Evolutionary conservation across 495 filamentous ascomycete genomes (phyloP).

Genomic region (Hyaloscypha finlandica): DNA sequence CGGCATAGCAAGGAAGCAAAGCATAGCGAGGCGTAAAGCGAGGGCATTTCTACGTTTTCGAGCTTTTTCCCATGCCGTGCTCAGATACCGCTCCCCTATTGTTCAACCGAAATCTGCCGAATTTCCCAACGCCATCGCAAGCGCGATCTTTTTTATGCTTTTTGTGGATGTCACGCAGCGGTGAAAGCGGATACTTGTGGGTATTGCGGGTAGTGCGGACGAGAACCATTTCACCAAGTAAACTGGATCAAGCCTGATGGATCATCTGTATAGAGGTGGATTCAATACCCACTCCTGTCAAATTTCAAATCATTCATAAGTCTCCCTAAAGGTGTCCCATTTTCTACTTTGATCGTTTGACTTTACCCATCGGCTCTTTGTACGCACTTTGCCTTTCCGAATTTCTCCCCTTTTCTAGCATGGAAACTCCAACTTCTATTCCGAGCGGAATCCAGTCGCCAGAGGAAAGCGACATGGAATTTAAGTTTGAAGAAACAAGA

Average conservation of each 20-base stretch:
- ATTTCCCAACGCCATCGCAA: neutral
- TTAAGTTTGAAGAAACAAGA: neutral
- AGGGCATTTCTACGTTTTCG: neutral
- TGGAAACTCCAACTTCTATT: neutral
- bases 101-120: neutral
- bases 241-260: neutral
- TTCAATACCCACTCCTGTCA: neutral
- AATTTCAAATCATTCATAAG: neutral
- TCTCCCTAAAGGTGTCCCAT: neutral
- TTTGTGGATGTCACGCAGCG: neutral
- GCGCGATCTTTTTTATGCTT: neutral
- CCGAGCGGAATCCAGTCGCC: neutral
- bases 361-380: no score
- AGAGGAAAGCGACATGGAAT: neutral
- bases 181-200: neutral
- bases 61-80: neutral
- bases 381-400: no score
- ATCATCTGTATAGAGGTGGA: neutral
- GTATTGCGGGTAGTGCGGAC: neutral
- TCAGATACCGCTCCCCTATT: neutral
- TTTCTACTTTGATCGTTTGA: neutral
- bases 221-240: neutral
- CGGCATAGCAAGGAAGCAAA: conserved; percentile 24
- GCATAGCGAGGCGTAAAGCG: conserved; percentile 27
- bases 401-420: neutral